Percentiles rank a stretch among this genome's conserved stretches.
Conservation (phyloP, 805 yeast species). For the Candida michaelii region DNA sequence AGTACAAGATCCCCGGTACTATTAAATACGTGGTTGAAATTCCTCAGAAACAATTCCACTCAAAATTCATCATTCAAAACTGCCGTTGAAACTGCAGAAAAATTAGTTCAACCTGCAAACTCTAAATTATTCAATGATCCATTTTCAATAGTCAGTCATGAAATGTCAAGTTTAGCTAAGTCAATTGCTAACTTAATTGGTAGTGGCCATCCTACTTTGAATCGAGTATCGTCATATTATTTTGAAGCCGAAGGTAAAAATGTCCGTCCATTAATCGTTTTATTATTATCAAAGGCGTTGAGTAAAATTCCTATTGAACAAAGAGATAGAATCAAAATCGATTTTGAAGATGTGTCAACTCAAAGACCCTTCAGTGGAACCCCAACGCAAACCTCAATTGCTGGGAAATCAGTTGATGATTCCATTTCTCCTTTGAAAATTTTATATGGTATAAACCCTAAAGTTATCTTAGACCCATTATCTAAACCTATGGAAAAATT, state of each 20-base stretch:
- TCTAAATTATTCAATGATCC: constrained; percentile 67
- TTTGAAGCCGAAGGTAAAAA: constrained; percentile 96
- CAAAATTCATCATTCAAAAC: constrained; percentile 32
- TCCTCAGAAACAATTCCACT: neutral
- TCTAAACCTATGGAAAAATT: constrained; percentile 74
- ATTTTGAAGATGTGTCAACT: constrained; percentile 61
- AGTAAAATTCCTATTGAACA: constrained; percentile 68
- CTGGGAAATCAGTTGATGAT: constrained; percentile 59
- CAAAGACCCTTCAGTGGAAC: constrained; percentile 64
- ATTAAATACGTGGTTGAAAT: neutral
- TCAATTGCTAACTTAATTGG: constrained; percentile 87
- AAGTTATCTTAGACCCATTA: constrained; percentile 75
- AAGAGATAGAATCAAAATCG: constrained; percentile 64
- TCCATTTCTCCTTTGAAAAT: constrained; percentile 79
- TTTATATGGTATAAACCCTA: constrained; percentile 89
- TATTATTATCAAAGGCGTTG: constrained; percentile 79
- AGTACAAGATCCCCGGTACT: constrained; percentile 1
- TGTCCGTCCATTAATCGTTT: constrained; percentile 86
- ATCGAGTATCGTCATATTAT: constrained; percentile 90
- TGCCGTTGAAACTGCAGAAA: constrained; percentile 73
- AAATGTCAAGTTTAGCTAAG: constrained; percentile 85
- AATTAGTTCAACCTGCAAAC: constrained; percentile 62
- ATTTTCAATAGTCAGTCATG: constrained; percentile 84
- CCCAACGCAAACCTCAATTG: constrained; percentile 52
- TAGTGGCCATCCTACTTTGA: constrained; percentile 89